Conservation (phyloP, 1,284 basidiomycete species). For the Ceratobasidium sp. region DNA sequence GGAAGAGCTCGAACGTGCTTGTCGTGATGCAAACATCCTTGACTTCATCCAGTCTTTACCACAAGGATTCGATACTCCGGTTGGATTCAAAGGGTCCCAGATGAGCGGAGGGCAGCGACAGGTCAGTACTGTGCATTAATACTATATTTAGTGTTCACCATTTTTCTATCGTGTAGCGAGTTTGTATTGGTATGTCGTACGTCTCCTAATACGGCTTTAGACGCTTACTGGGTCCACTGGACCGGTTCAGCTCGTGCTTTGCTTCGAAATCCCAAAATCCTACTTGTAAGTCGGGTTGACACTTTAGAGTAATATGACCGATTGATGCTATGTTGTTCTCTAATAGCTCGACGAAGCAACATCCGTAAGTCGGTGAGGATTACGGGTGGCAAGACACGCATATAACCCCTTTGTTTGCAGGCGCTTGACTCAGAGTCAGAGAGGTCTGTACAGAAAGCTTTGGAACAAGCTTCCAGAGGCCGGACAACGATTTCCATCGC, state of each 20-base stretch:
- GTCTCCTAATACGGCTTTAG: too few species aligned
- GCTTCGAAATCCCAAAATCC: constrained; percentile 56
- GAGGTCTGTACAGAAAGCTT: constrained; percentile 56
- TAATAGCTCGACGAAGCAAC: constrained; percentile 55
- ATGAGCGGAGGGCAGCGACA: constrained; percentile 70
- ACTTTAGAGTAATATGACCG: not conserved
- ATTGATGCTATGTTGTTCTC: not conserved
- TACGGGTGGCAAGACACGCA: not conserved
- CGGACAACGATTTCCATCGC: constrained; percentile 56
- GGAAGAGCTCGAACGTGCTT: constrained; percentile 55
- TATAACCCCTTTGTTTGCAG: constrained; percentile 35
- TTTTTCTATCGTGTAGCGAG: constrained; percentile 48
- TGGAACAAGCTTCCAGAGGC: constrained; percentile 56
- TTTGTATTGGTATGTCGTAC: constrained; percentile 54
- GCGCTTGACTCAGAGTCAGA: constrained; percentile 54
- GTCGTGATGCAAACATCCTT: constrained; percentile 53
- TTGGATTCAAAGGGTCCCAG: constrained; percentile 58
- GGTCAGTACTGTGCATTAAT: constrained; percentile 20
- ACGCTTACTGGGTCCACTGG: not conserved
- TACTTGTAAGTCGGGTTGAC: constrained; percentile 53
- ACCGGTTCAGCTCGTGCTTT: constrained; percentile 54
- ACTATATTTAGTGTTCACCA: not conserved
- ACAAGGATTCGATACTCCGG: constrained; percentile 57
- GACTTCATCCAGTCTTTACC: constrained; percentile 58
- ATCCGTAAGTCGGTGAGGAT: constrained; percentile 35